These are phyloP conservation scores for Erythrophleum ivorense DNA, from an alignment of 331 rosid genomes.

Conservation along the genomic window DNA sequence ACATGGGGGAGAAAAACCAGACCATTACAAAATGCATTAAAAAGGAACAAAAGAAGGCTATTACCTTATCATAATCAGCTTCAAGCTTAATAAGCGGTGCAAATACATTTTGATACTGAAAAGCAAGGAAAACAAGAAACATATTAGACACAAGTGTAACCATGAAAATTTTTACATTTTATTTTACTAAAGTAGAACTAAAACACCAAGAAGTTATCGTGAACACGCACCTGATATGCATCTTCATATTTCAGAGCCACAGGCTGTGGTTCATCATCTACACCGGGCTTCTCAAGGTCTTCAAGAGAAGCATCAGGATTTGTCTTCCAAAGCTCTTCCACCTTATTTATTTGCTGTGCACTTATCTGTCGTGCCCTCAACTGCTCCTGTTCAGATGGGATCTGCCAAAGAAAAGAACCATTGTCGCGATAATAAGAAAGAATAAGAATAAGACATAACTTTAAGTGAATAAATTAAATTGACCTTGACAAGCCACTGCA, in stretches of 20 bases:
- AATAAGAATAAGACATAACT: neutral
- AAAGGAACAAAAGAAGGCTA: slow-evolving; percentile 13
- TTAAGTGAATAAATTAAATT: neutral
- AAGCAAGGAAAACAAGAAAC: slow-evolving; percentile 40
- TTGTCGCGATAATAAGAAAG: neutral
- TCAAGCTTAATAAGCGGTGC: slow-evolving; percentile 99
- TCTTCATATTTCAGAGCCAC: slow-evolving; percentile 96
- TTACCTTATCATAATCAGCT: slow-evolving; percentile 98
- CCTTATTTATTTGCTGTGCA: slow-evolving; percentile 98
- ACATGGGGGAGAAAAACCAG: neutral
- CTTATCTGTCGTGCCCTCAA: slow-evolving; percentile 98
- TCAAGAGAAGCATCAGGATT: slow-evolving; percentile 99
- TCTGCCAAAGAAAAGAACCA: slow-evolving; percentile 55
- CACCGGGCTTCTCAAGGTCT: slow-evolving; percentile 99
- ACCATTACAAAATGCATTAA: neutral
- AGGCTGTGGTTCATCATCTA: slow-evolving; percentile 98
- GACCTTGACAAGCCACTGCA: slow-evolving; percentile 99
- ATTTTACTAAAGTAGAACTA: neutral
- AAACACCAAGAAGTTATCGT: slow-evolving; percentile 10
- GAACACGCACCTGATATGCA: slow-evolving; percentile 83
- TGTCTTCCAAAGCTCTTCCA: slow-evolving; percentile 98
- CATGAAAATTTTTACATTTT: slow-evolving; percentile 16
- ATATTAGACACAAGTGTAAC: slow-evolving; percentile 26
- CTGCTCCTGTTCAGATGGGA: slow-evolving; percentile 99
- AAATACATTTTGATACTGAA: slow-evolving; percentile 98